Percentiles rank a stretch among this genome's conserved stretches.
Conservation (phyloP, 805 yeast species). For the Komagataella pseudopastoris region DNA sequence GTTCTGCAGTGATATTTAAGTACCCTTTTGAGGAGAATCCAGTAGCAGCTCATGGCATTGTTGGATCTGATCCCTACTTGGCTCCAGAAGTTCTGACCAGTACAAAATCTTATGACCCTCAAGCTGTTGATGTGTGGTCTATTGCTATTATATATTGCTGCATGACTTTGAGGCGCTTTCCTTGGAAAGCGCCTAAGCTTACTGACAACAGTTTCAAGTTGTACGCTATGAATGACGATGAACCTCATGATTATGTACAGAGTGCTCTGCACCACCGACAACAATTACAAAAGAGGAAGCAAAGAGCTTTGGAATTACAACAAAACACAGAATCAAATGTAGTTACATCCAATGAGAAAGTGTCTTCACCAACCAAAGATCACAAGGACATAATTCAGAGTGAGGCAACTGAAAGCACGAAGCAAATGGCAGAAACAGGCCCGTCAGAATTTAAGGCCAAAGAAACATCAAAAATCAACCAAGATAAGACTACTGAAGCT, state of each 20-base stretch:
- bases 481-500: not conserved
- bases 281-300: conserved; percentile 43
- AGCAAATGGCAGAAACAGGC: not conserved
- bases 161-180: conserved; percentile 74
- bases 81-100: conserved; percentile 65
- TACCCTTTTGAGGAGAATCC: conserved; percentile 55
- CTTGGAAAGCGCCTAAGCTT: conserved; percentile 73
- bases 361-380: not conserved
- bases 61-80: conserved; percentile 77
- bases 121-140: conserved; percentile 75
- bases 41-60: conserved; percentile 59
- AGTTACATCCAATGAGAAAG: not conserved
- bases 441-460: not conserved
- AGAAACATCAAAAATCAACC: not conserved
- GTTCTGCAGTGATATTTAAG: conserved; percentile 71
- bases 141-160: conserved; percentile 77
- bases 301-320: conserved; percentile 23
- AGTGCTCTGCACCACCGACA: conserved; percentile 64
- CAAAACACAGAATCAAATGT: conserved; percentile 6
- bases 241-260: conserved; percentile 60
- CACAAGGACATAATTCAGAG: not conserved
- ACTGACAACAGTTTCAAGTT: conserved; percentile 60
- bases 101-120: conserved; percentile 54
- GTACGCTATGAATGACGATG: conserved; percentile 55
- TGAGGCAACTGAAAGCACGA: not conserved